phyloP scores from a whole-genome alignment of 2,329 filamentous ascomycete genomes.

The Mycogone perniciosa region DNA sequence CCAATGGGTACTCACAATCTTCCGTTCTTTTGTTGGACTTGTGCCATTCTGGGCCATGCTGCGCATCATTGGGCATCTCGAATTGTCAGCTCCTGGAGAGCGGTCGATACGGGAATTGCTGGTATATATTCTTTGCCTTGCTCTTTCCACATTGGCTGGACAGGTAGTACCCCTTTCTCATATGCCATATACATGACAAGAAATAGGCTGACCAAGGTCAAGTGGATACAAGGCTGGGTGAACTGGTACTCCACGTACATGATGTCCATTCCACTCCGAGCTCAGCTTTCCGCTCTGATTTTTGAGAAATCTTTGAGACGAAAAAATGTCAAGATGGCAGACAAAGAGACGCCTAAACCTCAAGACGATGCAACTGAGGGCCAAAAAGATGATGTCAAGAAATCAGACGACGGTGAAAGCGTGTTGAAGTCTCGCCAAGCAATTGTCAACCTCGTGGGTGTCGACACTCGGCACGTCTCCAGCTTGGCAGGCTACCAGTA shows the following conservation, averaged over 20 bases:
- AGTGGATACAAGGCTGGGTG: constrained; percentile 58
- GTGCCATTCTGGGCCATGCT: constrained; percentile 64
- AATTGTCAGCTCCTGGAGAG: constrained; percentile 43
- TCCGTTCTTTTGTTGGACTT: constrained; percentile 55
- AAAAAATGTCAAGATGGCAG: constrained; percentile 66
- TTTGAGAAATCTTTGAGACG: constrained; percentile 72
- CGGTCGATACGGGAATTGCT: constrained; percentile 49
- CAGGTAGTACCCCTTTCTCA: constrained; percentile 23
- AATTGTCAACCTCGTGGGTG: constrained; percentile 72
- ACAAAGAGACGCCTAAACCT: constrained; percentile 35
- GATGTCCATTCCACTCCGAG: constrained; percentile 59
- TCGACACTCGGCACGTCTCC: constrained; percentile 63
- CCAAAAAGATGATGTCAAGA: constrained; percentile 34
- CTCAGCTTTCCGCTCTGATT: constrained; percentile 64
- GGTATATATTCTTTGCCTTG: constrained; percentile 62
- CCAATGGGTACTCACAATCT: constrained; percentile 53
- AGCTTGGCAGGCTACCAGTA: constrained; percentile 63
- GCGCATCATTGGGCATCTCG: constrained; percentile 58
- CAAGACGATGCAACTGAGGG: constrained; percentile 24
- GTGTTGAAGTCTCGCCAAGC: constrained; percentile 51
- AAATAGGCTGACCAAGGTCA: not conserved
- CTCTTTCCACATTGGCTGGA: constrained; percentile 50
- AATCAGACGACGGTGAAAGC: constrained; percentile 49
- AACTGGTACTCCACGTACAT: constrained; percentile 61
- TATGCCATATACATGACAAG: constrained; percentile 12